These are phyloP conservation scores for Tetraselmis striata DNA, from an alignment of 139 green algal genomes.

Conservation along the genomic window DNA sequence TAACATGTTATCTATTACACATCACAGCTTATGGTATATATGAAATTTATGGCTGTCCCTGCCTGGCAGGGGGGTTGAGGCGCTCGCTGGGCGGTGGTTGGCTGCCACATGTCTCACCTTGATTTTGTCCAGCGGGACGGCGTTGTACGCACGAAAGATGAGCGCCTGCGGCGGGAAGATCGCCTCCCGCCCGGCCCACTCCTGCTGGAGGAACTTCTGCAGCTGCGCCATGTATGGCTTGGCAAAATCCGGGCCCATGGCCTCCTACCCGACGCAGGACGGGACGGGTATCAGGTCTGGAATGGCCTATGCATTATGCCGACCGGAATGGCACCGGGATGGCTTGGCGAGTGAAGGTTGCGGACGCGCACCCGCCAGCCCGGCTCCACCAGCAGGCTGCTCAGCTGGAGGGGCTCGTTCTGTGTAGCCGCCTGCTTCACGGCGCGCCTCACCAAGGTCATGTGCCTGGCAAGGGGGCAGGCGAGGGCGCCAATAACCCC, in stretches of 20 bases:
- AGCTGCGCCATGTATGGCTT: slow-evolving; percentile 48
- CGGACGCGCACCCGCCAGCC: neutral
- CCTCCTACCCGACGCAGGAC: too few species aligned
- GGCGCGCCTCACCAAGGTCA: neutral
- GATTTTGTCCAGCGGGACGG: slow-evolving; percentile 12
- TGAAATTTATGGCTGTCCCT: slow-evolving; percentile 11
- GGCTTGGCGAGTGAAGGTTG: too few species aligned
- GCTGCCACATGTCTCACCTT: too few species aligned
- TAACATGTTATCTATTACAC: neutral
- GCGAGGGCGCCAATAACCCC: too few species aligned
- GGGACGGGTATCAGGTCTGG: too few species aligned
- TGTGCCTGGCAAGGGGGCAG: too few species aligned
- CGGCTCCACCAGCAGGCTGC: neutral
- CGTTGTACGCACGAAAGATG: slow-evolving; percentile 67
- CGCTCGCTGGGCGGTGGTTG: too few species aligned
- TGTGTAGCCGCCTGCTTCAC: neutral
- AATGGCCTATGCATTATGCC: too few species aligned
- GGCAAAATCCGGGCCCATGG: slow-evolving; percentile 37
- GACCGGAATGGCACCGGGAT: too few species aligned
- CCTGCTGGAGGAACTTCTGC: slow-evolving; percentile 50
- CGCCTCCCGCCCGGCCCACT: slow-evolving; percentile 47
- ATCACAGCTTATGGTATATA: neutral
- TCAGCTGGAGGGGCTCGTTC: neutral
- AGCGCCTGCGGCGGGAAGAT: slow-evolving; percentile 68
- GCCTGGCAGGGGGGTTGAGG: slow-evolving; percentile 4